phyloP scores from a whole-genome alignment of 768 basidiomycete species.

The Kwoniella sp. region DNA sequence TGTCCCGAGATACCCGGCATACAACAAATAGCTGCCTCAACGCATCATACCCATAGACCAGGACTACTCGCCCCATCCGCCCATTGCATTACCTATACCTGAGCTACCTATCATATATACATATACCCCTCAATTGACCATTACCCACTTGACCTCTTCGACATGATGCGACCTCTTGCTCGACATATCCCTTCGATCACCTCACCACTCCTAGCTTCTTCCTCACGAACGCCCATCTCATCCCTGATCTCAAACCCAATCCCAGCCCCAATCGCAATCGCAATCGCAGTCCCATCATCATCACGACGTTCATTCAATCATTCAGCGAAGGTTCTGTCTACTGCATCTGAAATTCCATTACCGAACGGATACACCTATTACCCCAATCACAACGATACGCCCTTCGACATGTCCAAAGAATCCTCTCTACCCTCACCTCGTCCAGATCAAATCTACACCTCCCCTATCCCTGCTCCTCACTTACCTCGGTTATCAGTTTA shows the following conservation, averaged over 20 bases:
- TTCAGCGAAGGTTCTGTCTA: neutral
- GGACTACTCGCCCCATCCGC: neutral
- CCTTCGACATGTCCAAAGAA: conserved; percentile 5
- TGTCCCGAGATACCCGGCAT: conserved; percentile 2
- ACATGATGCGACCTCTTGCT: neutral
- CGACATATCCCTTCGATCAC: neutral
- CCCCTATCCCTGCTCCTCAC: conserved; percentile 19
- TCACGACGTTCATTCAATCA: neutral
- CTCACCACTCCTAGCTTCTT: neutral
- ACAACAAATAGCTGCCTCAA: neutral
- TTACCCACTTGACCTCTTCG: neutral
- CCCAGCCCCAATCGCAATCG: too few species aligned
- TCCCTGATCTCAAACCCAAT: too few species aligned
- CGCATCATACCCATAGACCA: neutral
- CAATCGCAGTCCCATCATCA: neutral
- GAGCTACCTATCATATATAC: neutral
- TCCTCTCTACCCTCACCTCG: conserved; percentile 19
- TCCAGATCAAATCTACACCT: conserved; percentile 26
- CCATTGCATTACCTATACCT: neutral
- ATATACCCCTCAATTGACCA: neutral
- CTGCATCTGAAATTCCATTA: conserved; percentile 11
- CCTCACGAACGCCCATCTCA: neutral
- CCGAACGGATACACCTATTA: conserved; percentile 34
- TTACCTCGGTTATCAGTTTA: conserved; percentile 39
- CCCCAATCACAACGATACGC: conserved; percentile 33